phyloP scores from a whole-genome alignment of 805 yeast genomes.

The Saccharomyces jurei region DNA sequence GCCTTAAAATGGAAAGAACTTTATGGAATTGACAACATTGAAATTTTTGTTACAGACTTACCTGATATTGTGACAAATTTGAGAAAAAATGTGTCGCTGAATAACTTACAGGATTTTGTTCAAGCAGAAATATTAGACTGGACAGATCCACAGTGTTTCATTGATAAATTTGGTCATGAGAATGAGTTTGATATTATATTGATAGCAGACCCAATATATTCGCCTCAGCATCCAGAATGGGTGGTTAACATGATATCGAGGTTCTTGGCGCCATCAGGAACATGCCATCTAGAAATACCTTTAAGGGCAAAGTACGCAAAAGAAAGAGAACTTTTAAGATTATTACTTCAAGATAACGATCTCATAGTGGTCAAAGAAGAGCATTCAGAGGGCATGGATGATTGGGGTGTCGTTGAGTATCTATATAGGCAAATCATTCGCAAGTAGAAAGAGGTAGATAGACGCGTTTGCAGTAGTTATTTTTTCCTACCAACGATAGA shows the following conservation, averaged over 20 bases:
- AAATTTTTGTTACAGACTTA: constrained; percentile 62
- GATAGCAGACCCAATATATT: constrained; percentile 84
- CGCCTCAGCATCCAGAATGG: constrained; percentile 71
- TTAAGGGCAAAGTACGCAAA: constrained; percentile 55
- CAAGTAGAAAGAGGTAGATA: constrained; percentile 1
- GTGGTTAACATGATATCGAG: constrained; percentile 50
- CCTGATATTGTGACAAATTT: constrained; percentile 70
- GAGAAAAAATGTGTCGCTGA: constrained; percentile 46
- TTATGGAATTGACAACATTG: constrained; percentile 34
- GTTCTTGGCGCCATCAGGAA: constrained; percentile 38
- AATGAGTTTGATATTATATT: constrained; percentile 50
- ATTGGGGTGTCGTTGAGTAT: constrained; percentile 69
- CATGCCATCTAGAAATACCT: constrained; percentile 68
- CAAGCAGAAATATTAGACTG: constrained; percentile 63
- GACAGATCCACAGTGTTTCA: constrained; percentile 48
- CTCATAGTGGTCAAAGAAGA: constrained; percentile 30
- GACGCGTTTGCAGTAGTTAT: not conserved
- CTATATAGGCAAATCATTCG: constrained; percentile 32
- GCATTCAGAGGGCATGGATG: constrained; percentile 66
- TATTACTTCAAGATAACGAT: constrained; percentile 34
- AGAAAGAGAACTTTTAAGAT: constrained; percentile 59
- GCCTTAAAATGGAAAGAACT: constrained; percentile 29
- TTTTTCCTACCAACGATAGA: not conserved
- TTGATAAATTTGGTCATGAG: constrained; percentile 22
- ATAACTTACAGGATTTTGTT: constrained; percentile 31